phyloP scores from a whole-genome alignment of 2,329 filamentous ascomycete genomes.

The Diplodia seriata region DNA sequence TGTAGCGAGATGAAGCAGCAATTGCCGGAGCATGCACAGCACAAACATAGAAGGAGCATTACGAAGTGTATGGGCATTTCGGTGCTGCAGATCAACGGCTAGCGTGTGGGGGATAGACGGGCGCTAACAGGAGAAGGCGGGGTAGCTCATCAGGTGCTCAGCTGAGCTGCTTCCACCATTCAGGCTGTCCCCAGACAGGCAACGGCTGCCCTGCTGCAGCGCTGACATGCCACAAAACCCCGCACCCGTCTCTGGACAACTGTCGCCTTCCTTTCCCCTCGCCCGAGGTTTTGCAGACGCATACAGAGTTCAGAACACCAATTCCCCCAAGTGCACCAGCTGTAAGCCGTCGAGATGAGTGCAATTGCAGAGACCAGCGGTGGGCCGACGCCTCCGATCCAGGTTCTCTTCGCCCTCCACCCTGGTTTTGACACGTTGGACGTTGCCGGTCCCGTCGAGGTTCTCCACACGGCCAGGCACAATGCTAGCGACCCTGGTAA shows the following conservation, averaged over 20 bases:
- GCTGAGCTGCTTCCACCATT: background rate
- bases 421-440: constrained; percentile 64
- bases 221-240: constrained; percentile 28
- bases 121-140: constrained; percentile 22
- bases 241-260: constrained; percentile 10
- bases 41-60: background rate
- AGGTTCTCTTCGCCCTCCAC: constrained; percentile 67
- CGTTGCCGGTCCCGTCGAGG: constrained; percentile 65
- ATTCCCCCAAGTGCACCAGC: background rate
- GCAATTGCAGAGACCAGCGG: constrained; percentile 51
- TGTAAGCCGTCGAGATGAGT: constrained; percentile 53
- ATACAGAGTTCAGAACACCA: background rate
- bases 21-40: background rate
- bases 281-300: background rate
- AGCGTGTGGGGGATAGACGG: constrained; percentile 24
- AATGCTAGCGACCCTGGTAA: constrained; percentile 60
- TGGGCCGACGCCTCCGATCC: constrained; percentile 54
- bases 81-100: constrained; percentile 14
- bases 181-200: constrained; percentile 1
- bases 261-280: background rate
- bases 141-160: background rate
- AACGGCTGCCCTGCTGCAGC: background rate
- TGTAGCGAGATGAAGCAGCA: background rate
- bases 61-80: background rate
- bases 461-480: constrained; percentile 62